Evolutionary conservation across 345 rosid genomes (phyloP).

Genomic region (Rhodamnia rubescens): DNA sequence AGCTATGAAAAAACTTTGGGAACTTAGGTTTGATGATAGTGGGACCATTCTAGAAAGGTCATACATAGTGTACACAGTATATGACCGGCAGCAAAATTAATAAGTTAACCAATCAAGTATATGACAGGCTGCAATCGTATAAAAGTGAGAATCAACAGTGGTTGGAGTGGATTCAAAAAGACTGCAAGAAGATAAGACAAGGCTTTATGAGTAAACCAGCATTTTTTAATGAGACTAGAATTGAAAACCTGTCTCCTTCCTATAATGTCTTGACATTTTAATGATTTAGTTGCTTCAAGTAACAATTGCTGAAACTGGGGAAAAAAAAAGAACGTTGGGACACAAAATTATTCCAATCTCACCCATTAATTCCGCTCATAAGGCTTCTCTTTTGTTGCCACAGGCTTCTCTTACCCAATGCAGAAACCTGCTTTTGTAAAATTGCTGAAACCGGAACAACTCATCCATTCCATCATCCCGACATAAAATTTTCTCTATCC

Average conservation of each 20-base stretch:
- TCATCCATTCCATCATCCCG: neutral
- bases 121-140: neutral
- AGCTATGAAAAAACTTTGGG: neutral
- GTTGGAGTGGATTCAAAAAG: neutral
- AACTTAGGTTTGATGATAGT: neutral
- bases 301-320: neutral
- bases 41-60: neutral
- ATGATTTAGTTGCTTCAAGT: neutral
- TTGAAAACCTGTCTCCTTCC: neutral
- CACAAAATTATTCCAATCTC: neutral
- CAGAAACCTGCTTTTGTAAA: neutral
- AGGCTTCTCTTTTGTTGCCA: neutral
- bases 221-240: neutral
- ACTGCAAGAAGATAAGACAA: neutral
- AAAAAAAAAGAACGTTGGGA: neutral
- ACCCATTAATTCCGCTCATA: neutral
- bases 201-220: neutral
- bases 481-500: neutral
- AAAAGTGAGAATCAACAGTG: neutral
- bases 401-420: neutral
- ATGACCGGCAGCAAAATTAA: neutral
- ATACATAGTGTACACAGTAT: neutral
- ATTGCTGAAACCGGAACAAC: neutral
- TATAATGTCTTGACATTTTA: neutral
- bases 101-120: neutral